Conservation (phyloP, 2,329 filamentous ascomycete genomes). For the Thelonectria discophora region DNA sequence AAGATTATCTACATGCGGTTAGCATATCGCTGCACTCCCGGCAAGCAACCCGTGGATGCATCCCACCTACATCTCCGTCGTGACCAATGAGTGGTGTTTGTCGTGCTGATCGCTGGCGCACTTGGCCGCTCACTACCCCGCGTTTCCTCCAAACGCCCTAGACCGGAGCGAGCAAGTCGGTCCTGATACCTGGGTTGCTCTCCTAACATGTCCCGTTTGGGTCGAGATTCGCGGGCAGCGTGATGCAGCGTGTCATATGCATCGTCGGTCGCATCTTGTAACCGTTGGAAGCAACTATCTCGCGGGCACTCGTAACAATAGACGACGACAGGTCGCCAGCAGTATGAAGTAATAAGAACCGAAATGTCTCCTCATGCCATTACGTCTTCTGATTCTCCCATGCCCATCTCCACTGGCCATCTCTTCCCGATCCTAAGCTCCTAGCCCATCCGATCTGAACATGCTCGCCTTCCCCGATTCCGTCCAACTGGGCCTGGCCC, state of each 20-base stretch:
- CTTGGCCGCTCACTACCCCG: conserved; percentile 13
- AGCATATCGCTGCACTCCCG: neutral
- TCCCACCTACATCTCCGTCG: neutral
- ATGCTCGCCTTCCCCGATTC: conserved; percentile 18
- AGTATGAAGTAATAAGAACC: conserved; percentile 12
- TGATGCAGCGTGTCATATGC: neutral
- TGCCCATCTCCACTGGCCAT: neutral
- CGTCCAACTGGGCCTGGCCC: conserved; percentile 4
- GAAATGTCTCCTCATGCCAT: conserved; percentile 8
- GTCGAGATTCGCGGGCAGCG: conserved; percentile 9
- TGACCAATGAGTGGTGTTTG: neutral
- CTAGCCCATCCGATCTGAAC: neutral
- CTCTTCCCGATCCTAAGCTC: neutral
- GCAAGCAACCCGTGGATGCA: neutral
- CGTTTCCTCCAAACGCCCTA: conserved; percentile 6
- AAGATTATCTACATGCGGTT: conserved; percentile 24
- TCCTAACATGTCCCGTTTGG: conserved; percentile 19
- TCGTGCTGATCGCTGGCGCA: conserved; percentile 1
- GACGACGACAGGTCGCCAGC: neutral
- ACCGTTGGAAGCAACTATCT: neutral
- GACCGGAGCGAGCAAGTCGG: conserved; percentile 9
- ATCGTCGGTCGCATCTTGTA: neutral
- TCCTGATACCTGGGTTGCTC: neutral
- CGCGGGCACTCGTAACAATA: neutral
- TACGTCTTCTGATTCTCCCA: neutral